These are phyloP conservation scores for Leccinellum rugosiceps DNA, from an alignment of 768 basidiomycete genomes.

Conservation along the genomic window DNA sequence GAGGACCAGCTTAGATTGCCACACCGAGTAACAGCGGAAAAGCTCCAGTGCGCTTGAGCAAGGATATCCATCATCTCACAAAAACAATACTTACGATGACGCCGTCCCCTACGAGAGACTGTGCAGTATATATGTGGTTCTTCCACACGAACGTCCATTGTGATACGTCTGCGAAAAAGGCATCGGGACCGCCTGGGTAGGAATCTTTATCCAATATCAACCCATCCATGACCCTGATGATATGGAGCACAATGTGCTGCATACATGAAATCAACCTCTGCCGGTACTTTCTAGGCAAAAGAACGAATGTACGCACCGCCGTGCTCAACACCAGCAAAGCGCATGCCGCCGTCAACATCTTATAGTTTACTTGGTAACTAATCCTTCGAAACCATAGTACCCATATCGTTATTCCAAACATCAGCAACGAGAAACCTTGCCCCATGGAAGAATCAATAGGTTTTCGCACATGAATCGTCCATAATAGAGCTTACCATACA, in stretches of 20 bases:
- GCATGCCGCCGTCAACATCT: slow-evolving; percentile 24
- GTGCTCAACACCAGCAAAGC: slow-evolving; percentile 32
- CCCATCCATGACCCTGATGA: slow-evolving; percentile 26
- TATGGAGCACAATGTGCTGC: slow-evolving; percentile 28
- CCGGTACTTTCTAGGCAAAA: neutral
- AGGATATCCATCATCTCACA: neutral
- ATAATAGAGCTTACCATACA: slow-evolving; percentile 16
- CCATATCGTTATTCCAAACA: slow-evolving; percentile 33
- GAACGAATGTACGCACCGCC: slow-evolving; percentile 12
- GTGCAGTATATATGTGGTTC: slow-evolving; percentile 22
- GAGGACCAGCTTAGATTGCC: slow-evolving; percentile 28
- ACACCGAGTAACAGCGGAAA: slow-evolving; percentile 32
- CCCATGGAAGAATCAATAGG: neutral
- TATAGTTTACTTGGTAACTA: slow-evolving; percentile 12
- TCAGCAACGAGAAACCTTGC: slow-evolving; percentile 35
- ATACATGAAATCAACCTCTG: neutral
- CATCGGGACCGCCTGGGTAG: slow-evolving; percentile 17
- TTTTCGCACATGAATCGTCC: neutral
- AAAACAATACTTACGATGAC: slow-evolving; percentile 23
- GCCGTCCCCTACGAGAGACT: slow-evolving; percentile 31
- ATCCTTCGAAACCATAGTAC: slow-evolving; percentile 10
- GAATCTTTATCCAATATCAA: slow-evolving; percentile 20
- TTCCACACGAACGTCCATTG: slow-evolving; percentile 31
- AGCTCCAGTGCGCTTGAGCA: slow-evolving; percentile 13
- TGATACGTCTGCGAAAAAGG: slow-evolving; percentile 28